These are phyloP conservation scores for Torrubiellomyces zombiae DNA, from an alignment of 2,329 filamentous ascomycete genomes.

Conservation along the genomic window DNA sequence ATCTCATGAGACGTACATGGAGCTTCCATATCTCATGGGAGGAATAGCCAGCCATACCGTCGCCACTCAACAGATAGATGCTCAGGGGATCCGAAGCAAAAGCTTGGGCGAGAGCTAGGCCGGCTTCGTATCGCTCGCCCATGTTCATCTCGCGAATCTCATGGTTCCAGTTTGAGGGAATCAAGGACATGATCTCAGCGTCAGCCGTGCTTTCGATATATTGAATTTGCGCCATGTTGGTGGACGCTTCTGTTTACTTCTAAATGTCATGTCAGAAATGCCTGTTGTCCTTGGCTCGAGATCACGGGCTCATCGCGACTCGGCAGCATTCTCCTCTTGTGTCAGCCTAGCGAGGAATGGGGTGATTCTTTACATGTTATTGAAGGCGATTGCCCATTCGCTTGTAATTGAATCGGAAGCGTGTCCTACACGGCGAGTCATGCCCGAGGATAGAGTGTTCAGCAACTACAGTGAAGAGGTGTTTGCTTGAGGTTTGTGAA, in stretches of 20 bases:
- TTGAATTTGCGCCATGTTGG: conserved; percentile 4
- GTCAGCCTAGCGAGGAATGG: too few relatives aligned
- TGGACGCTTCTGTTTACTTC: conserved; percentile 5
- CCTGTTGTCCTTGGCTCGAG: too few relatives aligned
- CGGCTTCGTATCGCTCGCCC: conserved; percentile 55
- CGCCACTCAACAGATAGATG: conserved; percentile 57
- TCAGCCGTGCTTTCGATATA: conserved; percentile 1
- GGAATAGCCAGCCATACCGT: conserved; percentile 45
- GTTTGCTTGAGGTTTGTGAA: too few relatives aligned
- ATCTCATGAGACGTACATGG: conserved; percentile 62
- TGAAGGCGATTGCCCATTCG: conserved; percentile 4
- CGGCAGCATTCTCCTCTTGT: too few relatives aligned
- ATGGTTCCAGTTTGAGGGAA: conserved; percentile 35
- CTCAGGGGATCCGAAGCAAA: conserved; percentile 62
- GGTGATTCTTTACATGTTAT: too few relatives aligned
- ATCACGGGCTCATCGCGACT: too few relatives aligned
- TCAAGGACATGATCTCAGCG: conserved; percentile 21
- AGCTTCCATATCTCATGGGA: conserved; percentile 58
- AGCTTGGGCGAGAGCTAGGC: conserved; percentile 55
- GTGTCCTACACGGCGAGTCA: conserved; percentile 5
- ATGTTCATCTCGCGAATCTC: conserved; percentile 46
- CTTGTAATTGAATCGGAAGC: conserved; percentile 4
- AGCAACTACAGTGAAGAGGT: not conserved
- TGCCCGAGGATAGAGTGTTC: too few relatives aligned
- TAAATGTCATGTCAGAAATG: conserved; percentile 3